Conservation (phyloP, 768 basidiomycete genomes). For the Mycena filopes region DNA sequence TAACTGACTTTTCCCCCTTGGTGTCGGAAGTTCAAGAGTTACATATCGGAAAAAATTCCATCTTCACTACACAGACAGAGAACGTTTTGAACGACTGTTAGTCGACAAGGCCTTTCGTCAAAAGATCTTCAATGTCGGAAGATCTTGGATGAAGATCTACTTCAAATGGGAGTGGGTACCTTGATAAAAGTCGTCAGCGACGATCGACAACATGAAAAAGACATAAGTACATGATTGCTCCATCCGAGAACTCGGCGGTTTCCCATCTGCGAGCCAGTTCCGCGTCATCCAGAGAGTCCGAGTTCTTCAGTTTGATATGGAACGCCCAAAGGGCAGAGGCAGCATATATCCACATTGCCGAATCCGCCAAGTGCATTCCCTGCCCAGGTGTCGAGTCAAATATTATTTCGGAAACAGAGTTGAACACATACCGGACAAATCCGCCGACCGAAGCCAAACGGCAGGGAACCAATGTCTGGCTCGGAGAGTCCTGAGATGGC, state of each 20-base stretch:
- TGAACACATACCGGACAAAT: neutral
- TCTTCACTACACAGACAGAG: too few species aligned
- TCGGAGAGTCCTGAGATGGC: neutral
- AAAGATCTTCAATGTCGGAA: neutral
- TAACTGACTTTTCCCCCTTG: too few species aligned
- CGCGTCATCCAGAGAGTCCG: too few species aligned
- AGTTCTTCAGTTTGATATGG: neutral
- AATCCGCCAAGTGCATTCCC: slow-evolving; percentile 6
- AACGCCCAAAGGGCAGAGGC: neutral
- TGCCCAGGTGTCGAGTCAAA: neutral
- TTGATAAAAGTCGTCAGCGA: neutral
- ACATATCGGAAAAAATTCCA: too few species aligned
- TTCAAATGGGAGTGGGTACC: neutral
- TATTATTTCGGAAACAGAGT: neutral
- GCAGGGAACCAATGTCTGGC: neutral
- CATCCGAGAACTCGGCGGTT: too few species aligned
- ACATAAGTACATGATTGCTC: slow-evolving; percentile 5
- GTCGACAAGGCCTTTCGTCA: too few species aligned
- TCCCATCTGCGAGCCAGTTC: neutral
- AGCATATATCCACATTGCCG: neutral
- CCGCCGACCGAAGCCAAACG: neutral
- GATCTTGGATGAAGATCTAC: neutral
- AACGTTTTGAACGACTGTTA: too few species aligned
- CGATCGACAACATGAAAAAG: too few species aligned
- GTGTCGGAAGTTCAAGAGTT: too few species aligned